Evolutionary conservation across 2,329 filamentous ascomycete species (phyloP).

Genomic region (Stachybotrys elegans): DNA sequence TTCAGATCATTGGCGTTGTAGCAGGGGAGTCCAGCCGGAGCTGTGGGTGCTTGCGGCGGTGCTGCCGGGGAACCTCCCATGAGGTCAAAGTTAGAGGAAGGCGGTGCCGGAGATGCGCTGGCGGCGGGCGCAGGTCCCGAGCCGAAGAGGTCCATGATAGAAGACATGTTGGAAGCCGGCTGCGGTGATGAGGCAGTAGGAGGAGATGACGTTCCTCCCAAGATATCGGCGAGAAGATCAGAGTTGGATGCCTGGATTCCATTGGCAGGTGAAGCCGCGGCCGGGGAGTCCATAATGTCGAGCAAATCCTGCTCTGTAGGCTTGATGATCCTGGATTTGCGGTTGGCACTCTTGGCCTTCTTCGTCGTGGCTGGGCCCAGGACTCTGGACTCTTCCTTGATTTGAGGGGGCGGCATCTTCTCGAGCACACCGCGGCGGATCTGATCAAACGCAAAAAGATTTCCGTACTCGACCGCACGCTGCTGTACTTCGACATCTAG

Average conservation of each 20-base stretch:
- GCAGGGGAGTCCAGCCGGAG: slow-evolving; percentile 58
- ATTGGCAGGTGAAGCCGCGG: slow-evolving; percentile 40
- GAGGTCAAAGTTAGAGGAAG: slow-evolving; percentile 42
- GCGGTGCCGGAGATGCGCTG: slow-evolving; percentile 24
- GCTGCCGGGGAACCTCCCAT: slow-evolving; percentile 44
- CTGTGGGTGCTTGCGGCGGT: slow-evolving; percentile 30
- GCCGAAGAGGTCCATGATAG: slow-evolving; percentile 89
- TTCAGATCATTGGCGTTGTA: slow-evolving; percentile 84
- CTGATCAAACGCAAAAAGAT: slow-evolving; percentile 86
- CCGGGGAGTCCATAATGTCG: slow-evolving; percentile 80
- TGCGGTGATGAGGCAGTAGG: slow-evolving; percentile 37
- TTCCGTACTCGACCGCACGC: slow-evolving; percentile 89
- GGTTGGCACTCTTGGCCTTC: slow-evolving; percentile 64
- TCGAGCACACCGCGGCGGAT: slow-evolving; percentile 87
- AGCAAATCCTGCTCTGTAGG: slow-evolving; percentile 88
- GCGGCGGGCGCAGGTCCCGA: slow-evolving; percentile 33
- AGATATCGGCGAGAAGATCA: slow-evolving; percentile 85
- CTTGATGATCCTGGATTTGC: slow-evolving; percentile 73
- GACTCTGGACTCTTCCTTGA: slow-evolving; percentile 89
- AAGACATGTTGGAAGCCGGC: slow-evolving; percentile 53
- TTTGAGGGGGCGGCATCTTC: slow-evolving; percentile 96
- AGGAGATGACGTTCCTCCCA: slow-evolving; percentile 64
- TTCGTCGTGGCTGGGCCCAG: slow-evolving; percentile 70
- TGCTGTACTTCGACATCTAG: slow-evolving; percentile 95
- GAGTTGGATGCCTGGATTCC: slow-evolving; percentile 63